phyloP scores from a whole-genome alignment of 148 eudicot genomes.

The Limonium bicolor region DNA sequence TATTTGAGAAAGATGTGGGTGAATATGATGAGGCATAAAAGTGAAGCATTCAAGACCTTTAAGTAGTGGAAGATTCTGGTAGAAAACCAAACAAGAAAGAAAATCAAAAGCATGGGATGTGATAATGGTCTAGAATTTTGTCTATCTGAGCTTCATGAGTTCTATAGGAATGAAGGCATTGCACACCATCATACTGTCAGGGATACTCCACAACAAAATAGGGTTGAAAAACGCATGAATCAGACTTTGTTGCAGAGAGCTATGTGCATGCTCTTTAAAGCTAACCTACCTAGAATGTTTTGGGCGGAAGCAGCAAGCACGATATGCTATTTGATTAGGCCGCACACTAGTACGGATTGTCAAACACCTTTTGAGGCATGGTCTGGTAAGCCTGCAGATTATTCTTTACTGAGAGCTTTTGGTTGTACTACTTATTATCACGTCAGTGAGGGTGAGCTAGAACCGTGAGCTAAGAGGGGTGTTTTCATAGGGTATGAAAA shows the following conservation, averaged over 20 bases:
- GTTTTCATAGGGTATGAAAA: too few species aligned
- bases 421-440: too few species aligned
- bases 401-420: too few species aligned
- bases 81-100: neutral
- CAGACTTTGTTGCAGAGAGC: neutral
- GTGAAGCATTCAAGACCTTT: neutral
- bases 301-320: too few species aligned
- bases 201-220: constrained; percentile 2
- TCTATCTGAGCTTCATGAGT: neutral
- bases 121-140: constrained; percentile 3
- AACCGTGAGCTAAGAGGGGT: too few species aligned
- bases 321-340: too few species aligned
- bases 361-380: too few species aligned
- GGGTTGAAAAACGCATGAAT: constrained; percentile 5
- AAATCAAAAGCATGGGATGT: neutral
- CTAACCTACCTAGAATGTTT: too few species aligned
- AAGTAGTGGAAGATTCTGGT: neutral
- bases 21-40: neutral
- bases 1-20: neutral
- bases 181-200: neutral
- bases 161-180: neutral
- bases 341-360: too few species aligned
- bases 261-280: neutral
- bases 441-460: too few species aligned
- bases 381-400: too few species aligned